Conservation (phyloP, 139 green algal genomes). For the Chlorella vulgaris region DNA sequence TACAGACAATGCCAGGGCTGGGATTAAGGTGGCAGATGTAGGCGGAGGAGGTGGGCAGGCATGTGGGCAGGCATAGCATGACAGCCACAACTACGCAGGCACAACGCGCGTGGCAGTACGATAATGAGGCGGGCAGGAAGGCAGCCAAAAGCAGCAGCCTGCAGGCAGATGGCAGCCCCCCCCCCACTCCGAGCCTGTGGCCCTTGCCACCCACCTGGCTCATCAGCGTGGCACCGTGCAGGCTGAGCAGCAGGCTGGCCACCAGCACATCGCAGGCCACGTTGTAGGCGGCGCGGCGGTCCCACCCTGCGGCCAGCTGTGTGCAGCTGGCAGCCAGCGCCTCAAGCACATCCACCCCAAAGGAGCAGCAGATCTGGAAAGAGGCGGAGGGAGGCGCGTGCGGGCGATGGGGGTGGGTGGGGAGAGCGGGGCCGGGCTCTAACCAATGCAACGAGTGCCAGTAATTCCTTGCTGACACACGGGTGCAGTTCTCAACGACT, state of each 20-base stretch:
- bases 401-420: neutral
- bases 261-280: slow-evolving; percentile 39
- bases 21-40: too few relatives aligned
- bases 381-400: neutral
- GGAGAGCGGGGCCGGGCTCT: too few relatives aligned
- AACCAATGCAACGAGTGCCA: too few relatives aligned
- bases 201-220: slow-evolving; percentile 1
- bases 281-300: neutral
- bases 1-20: too few relatives aligned
- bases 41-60: too few relatives aligned
- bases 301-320: slow-evolving; percentile 14
- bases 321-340: slow-evolving; percentile 81
- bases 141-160: neutral
- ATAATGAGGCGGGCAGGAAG: neutral
- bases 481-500: too few relatives aligned
- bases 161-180: neutral
- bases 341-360: slow-evolving; percentile 84
- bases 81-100: neutral
- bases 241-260: slow-evolving; percentile 24
- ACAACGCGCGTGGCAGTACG: too few relatives aligned
- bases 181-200: too few relatives aligned
- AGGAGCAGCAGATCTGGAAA: slow-evolving; percentile 81
- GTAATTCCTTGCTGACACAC: too few relatives aligned
- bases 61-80: neutral
- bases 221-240: slow-evolving; percentile 42